Conservation (phyloP, 78 protist species). For the slime mould (Dictyostelium discoideum) region DNA sequence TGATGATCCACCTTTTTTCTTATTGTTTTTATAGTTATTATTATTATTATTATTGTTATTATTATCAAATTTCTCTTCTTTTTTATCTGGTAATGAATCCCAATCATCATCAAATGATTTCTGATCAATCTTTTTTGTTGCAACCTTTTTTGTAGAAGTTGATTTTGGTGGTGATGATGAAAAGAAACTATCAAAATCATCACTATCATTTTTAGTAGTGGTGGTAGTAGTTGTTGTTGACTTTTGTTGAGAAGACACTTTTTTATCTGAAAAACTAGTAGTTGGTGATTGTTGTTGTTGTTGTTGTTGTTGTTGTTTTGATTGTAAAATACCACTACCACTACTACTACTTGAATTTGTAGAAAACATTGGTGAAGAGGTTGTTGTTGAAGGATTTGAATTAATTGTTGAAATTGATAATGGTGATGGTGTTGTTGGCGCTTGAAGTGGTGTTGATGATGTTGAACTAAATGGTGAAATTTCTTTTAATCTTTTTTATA, state of each 20-base stretch:
- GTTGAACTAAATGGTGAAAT: neutral
- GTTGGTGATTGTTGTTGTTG: neutral
- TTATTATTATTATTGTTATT: neutral
- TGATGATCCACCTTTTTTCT: neutral
- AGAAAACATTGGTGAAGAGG: neutral
- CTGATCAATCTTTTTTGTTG: conserved; percentile 22
- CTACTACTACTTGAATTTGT: neutral
- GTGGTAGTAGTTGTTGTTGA: neutral
- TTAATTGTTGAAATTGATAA: neutral
- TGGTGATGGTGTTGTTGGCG: conserved; percentile 25
- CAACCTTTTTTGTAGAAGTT: neutral
- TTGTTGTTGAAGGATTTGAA: conserved; percentile 5
- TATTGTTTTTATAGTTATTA: neutral
- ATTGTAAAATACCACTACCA: neutral
- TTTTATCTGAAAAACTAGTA: neutral
- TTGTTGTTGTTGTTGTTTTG: too few relatives aligned
- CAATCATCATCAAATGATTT: conserved; percentile 74
- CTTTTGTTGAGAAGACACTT: neutral
- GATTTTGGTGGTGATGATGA: conserved; percentile 11
- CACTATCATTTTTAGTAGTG: neutral
- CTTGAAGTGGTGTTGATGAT: conserved; percentile 1
- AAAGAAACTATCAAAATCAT: conserved; percentile 27
- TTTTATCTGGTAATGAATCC: conserved; percentile 60
- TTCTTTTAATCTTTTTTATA: neutral
- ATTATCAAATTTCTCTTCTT: neutral